phyloP scores from a whole-genome alignment of 225 moss, liverwort and hornwort genomes.

The Rhytidiadelphus loreus region DNA sequence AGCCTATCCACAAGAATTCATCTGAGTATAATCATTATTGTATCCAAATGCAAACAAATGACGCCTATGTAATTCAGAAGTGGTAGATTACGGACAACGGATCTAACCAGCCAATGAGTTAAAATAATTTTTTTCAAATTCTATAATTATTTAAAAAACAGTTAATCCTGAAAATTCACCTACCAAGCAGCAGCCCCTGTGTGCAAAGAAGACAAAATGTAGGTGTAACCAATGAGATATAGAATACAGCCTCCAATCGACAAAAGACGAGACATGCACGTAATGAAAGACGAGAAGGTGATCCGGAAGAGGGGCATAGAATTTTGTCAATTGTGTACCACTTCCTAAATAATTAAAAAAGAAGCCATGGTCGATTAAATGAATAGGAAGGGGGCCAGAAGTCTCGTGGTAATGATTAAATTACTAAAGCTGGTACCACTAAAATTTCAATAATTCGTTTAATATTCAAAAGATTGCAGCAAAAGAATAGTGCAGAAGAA shows the following conservation, averaged over 20 bases:
- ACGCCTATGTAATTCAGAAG: neutral
- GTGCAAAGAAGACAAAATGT: neutral
- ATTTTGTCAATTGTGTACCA: neutral
- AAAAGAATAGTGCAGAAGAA: slow-evolving; percentile 10
- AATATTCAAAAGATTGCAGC: neutral
- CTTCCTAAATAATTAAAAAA: neutral
- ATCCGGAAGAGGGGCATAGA: neutral
- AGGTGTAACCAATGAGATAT: neutral
- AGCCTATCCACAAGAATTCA: slow-evolving; percentile 15
- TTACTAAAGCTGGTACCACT: neutral
- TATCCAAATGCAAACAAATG: neutral
- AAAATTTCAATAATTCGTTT: neutral
- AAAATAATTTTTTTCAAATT: neutral
- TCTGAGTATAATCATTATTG: neutral
- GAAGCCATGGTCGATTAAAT: neutral
- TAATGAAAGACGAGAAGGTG: neutral
- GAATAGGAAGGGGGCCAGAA: neutral
- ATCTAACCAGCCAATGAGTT: neutral
- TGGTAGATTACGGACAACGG: neutral
- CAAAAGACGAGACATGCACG: neutral
- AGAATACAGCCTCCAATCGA: neutral
- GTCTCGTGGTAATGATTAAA: neutral
- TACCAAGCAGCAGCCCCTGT: neutral
- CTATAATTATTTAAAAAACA: neutral
- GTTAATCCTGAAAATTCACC: neutral